Evolutionary conservation across 106 monocot species (phyloP).

Genomic region (Platanthera guangdongensis): DNA sequence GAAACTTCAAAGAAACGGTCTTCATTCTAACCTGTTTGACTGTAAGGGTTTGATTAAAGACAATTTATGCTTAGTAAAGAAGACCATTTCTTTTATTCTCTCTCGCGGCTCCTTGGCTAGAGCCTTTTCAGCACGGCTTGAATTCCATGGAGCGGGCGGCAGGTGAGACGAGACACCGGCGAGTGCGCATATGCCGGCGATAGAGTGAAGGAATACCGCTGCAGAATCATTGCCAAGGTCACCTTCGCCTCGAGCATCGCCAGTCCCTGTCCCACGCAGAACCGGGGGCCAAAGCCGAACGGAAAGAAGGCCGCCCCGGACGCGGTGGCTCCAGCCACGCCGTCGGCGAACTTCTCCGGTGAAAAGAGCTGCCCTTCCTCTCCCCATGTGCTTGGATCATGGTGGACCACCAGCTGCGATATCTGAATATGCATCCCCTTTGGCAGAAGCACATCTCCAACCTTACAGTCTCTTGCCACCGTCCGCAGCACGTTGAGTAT

Average conservation of each 20-base stretch:
- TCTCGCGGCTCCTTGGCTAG: neutral
- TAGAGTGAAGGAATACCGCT: constrained; percentile 6
- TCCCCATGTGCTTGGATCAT: constrained; percentile 17
- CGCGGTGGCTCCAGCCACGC: neutral
- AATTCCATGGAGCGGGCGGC: constrained; percentile 9
- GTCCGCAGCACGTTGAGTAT: constrained; percentile 9
- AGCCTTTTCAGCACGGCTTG: constrained; percentile 13
- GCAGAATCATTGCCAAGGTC: constrained; percentile 11
- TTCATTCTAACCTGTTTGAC: too few species aligned
- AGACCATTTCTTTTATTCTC: too few species aligned
- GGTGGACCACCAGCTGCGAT: constrained; percentile 20
- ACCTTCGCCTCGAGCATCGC: constrained; percentile 22
- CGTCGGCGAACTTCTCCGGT: constrained; percentile 20
- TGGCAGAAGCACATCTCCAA: constrained; percentile 26
- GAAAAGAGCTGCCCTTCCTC: constrained; percentile 18
- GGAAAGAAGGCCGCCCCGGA: constrained; percentile 8
- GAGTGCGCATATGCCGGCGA: constrained; percentile 22
- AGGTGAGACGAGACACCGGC: neutral
- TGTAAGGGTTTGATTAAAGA: too few species aligned
- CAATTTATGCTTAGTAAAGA: too few species aligned
- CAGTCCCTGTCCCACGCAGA: constrained; percentile 18
- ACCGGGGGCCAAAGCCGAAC: constrained; percentile 17
- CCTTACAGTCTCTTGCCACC: neutral
- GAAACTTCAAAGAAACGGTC: too few species aligned
- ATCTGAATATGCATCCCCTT: constrained; percentile 18